A percentile compares a stretch with the other conserved stretches of the same genome.
Evolutionary conservation across 2,329 filamentous ascomycete species (phyloP).

Genomic region (Trichoderma sp.): DNA sequence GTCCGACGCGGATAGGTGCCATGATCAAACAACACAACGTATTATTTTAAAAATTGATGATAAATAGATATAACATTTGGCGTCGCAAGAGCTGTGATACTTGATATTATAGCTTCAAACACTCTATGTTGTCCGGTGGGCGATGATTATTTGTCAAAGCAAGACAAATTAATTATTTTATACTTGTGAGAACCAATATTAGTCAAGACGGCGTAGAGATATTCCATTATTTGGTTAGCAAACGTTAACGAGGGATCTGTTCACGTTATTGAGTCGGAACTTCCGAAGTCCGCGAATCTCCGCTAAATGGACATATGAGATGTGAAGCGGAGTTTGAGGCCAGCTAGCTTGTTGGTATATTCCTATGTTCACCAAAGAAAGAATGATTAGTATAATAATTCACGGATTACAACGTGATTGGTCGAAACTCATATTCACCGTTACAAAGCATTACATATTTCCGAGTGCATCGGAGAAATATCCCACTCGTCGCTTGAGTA

Average conservation of each 20-base stretch:
- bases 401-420: not conserved
- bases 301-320: too few species aligned
- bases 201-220: not conserved
- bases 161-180: not conserved
- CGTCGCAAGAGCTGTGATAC: not conserved
- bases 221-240: not conserved
- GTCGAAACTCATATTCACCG: not conserved
- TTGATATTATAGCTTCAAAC: not conserved
- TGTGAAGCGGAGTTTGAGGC: not conserved
- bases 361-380: not conserved
- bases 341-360: not conserved
- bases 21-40: not conserved
- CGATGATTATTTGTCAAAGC: not conserved
- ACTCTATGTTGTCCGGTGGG: not conserved
- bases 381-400: not conserved
- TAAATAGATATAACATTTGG: not conserved
- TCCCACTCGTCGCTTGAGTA: not conserved
- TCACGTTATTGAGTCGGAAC: not conserved
- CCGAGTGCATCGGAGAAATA: not conserved
- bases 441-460: not conserved
- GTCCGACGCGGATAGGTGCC: conserved; percentile 28
- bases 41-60: not conserved
- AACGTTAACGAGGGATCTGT: not conserved
- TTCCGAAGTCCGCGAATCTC: not conserved
- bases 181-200: not conserved